Percentiles rank a stretch among this genome's conserved stretches.
Evolutionary conservation across 305 asterid species (phyloP).

Genomic region (Caryopteris hybrid): DNA sequence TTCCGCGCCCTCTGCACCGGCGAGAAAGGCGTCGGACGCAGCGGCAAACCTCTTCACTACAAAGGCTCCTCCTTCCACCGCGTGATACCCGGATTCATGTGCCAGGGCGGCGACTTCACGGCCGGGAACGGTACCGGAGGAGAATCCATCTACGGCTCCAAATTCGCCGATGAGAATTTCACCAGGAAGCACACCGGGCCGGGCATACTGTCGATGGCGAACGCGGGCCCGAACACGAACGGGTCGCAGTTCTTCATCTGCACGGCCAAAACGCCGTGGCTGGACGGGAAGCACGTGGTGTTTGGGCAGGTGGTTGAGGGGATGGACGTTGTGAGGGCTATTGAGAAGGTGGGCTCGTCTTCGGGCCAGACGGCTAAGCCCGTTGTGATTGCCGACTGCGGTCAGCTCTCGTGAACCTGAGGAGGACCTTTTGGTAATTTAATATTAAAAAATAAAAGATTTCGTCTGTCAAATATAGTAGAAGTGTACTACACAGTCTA

Average conservation of each 20-base stretch:
- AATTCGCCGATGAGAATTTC: constrained; percentile 29
- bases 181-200: constrained; percentile 28
- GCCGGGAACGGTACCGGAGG: constrained; percentile 30
- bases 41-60: constrained; percentile 29
- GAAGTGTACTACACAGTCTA: no score
- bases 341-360: constrained; percentile 22
- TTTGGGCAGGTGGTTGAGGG: constrained; percentile 31
- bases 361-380: constrained; percentile 17
- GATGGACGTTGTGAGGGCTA: constrained; percentile 14
- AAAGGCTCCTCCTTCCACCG: constrained; percentile 26
- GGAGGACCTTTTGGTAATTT: not conserved
- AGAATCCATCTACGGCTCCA: constrained; percentile 27
- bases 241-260: constrained; percentile 31
- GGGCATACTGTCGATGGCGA: constrained; percentile 31
- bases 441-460: no score
- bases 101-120: no score
- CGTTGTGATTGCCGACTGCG: constrained; percentile 23
- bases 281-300: no score
- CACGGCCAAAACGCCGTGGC: no score
- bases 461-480: no score
- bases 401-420: constrained; percentile 4
- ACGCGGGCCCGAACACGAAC: constrained; percentile 31
- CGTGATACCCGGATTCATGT: constrained; percentile 26
- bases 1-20: constrained; percentile 31
- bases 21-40: constrained; percentile 21